phyloP scores from a whole-genome alignment of 108 stramenopile species.

The Hondaea fermentalgiana region DNA sequence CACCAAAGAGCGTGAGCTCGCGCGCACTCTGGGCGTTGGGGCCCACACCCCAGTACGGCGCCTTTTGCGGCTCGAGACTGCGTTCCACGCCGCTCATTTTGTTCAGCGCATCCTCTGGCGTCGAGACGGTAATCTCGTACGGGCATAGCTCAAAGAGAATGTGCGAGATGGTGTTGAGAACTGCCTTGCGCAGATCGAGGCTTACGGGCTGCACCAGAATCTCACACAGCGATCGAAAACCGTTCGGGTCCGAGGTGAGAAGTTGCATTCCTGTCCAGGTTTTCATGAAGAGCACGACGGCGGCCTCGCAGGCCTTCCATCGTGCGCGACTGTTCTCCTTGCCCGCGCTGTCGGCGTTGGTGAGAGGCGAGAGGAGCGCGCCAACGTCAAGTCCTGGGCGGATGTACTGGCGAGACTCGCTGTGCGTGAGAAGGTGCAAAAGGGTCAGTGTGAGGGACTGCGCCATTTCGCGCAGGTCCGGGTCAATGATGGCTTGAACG shows the following conservation, averaged over 20 bases:
- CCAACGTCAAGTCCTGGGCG: background rate
- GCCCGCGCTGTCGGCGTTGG: background rate
- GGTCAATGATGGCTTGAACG: background rate
- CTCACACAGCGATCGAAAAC: background rate
- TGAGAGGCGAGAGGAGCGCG: slow-evolving; percentile 7
- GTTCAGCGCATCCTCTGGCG: background rate
- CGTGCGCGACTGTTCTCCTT: background rate
- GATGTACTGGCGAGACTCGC: background rate
- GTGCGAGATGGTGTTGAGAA: background rate
- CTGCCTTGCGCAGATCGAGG: background rate
- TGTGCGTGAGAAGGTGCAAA: background rate
- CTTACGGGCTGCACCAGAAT: slow-evolving; percentile 12
- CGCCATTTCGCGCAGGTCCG: background rate
- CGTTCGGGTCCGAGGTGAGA: background rate
- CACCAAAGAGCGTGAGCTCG: background rate
- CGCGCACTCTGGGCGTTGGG: background rate
- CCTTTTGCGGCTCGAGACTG: background rate
- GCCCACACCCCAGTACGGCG: background rate
- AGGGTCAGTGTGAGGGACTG: background rate
- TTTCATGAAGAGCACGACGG: background rate
- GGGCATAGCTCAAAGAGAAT: background rate
- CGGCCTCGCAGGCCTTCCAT: background rate
- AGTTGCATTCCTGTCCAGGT: background rate
- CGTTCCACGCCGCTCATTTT: background rate
- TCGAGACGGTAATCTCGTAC: background rate